Base-by-base conservation (phyloP, 2,329 filamentous ascomycete species). In the Botryotinia narcissicola region DNA sequence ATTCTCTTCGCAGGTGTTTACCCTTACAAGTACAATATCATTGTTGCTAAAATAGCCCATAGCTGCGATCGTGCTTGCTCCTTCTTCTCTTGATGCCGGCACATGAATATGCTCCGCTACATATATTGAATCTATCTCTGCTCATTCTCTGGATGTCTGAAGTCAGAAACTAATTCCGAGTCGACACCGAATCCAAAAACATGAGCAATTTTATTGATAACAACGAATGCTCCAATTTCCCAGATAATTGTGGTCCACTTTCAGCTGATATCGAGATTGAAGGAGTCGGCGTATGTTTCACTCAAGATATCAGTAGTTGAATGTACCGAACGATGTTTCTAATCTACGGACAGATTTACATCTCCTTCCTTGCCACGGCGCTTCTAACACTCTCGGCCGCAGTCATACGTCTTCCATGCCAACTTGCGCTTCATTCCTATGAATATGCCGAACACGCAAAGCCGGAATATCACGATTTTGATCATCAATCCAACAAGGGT, bases 361-460 rank as follows among this genome's bases (percentile, higher is more conserved):
- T 71, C 7, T 71, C 69, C 40, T 71, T 63, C 37, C 60, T 71
- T 22, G 60, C 59, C 32, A 63, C 69, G 14, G 59, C 69, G 5
- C 44, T 71, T 14, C 29, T 51, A 12, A 71, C 69, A 10, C 59
- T 71, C 16, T 29, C n/a, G 35, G 69, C 69, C 22, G 59, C 59
- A 8, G 35, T 63, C 16, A 12, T 40, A 22, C 69, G 69, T n/a
- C 25, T 71, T 10, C 59, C 32, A 40, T 71, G 59, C 18, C 69
- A 71, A 22, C 37, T 71, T 29, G 46, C 46, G 5, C 57, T 71
- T 37, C 44, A 59, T 35, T 25, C 32, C 1, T 5, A 48, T 9
- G 25, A 48, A 20, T 35, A 5, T 16, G n/a, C 44, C 14, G 46
- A 48, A 63, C 42, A 71, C 3, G 29, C 29, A 29, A 25, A 37